Evolutionary conservation across 129 eudicot species (phyloP).

Genomic region (Tagetes erecta): DNA sequence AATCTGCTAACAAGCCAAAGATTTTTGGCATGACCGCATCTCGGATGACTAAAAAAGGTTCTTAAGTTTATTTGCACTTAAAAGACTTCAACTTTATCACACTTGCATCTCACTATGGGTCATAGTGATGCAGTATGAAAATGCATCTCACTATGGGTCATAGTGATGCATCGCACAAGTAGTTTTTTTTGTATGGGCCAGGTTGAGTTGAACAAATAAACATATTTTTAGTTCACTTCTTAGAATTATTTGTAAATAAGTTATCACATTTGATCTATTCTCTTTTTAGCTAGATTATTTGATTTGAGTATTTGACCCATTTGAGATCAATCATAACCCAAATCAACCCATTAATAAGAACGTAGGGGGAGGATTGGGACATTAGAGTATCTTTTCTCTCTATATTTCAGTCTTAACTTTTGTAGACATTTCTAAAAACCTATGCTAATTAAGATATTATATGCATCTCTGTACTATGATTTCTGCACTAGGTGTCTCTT

Average conservation of each 20-base stretch:
- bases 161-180: constrained; percentile 11
- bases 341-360: neutral
- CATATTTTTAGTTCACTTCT: too few relatives aligned
- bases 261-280: too few relatives aligned
- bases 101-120: constrained; percentile 32
- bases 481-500: constrained; percentile 53
- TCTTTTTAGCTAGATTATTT: too few relatives aligned
- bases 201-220: too few relatives aligned
- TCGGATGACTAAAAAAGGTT: constrained; percentile 68
- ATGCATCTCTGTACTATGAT: constrained; percentile 7
- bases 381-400: neutral
- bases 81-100: neutral
- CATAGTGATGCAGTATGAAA: constrained; percentile 34
- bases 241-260: too few relatives aligned
- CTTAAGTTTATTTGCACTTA: neutral
- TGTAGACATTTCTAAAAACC: neutral
- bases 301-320: too few relatives aligned
- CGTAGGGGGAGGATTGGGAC: neutral
- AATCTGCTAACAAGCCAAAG: constrained; percentile 54
- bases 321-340: neutral
- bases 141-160: constrained; percentile 17
- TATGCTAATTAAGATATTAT: constrained; percentile 8
- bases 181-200: too few relatives aligned
- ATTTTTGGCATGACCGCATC: constrained; percentile 86
- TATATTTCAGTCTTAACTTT: neutral